phyloP scores from a whole-genome alignment of 2,329 filamentous ascomycete species.

The Monilinia fructigena region DNA sequence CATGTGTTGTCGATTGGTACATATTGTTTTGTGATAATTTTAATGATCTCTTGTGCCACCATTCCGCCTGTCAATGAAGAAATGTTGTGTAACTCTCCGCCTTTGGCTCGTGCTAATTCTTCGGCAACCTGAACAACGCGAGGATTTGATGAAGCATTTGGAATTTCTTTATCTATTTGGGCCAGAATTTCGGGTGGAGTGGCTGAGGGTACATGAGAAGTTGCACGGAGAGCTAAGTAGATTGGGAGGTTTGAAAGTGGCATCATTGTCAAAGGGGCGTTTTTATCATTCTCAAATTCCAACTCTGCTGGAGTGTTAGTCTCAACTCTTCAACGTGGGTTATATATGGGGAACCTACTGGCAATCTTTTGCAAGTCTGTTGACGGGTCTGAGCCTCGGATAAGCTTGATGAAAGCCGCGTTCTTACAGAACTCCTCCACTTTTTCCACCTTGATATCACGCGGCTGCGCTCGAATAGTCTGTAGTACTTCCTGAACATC shows the following conservation, averaged over 20 bases:
- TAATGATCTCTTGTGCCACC: conserved; percentile 96
- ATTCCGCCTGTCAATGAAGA: conserved; percentile 85
- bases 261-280: conserved; percentile 43
- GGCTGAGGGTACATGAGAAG: conserved; percentile 47
- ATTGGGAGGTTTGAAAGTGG: conserved; percentile 62
- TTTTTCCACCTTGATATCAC: conserved; percentile 65
- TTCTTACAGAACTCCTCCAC: conserved; percentile 95
- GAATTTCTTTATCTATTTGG: conserved; percentile 46
- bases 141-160: conserved; percentile 50
- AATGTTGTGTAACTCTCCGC: conserved; percentile 89
- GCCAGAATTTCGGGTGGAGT: conserved; percentile 55
- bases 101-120: conserved; percentile 73
- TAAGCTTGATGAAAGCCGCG: conserved; percentile 85
- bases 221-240: conserved; percentile 64
- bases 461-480: conserved; percentile 54
- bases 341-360: conserved; percentile 29
- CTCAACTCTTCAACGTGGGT: conserved; percentile 12
- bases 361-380: conserved; percentile 32
- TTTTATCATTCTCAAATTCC: conserved; percentile 55
- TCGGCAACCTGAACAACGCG: conserved; percentile 55
- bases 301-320: conserved; percentile 46
- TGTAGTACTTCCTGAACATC: conserved; percentile 74
- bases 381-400: conserved; percentile 49
- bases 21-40: conserved; percentile 75
- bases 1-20: conserved; percentile 69